Conservation (phyloP, 805 yeast species). For the Scheffersomyces lignosus region DNA sequence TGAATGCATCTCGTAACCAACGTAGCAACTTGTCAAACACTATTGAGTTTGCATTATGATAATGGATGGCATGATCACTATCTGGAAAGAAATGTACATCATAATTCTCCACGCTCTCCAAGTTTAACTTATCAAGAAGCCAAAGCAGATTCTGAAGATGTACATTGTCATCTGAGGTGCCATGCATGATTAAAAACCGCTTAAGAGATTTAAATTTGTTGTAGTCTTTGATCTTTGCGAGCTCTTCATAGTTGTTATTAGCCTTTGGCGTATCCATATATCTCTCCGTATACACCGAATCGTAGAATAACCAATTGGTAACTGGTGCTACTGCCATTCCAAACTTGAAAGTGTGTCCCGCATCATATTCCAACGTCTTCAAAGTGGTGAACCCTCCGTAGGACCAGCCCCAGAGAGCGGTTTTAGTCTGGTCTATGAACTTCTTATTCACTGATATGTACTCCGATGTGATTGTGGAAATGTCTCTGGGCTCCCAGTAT, state of each 20-base stretch:
- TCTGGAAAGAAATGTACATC: conserved; percentile 92
- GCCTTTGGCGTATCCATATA: conserved; percentile 84
- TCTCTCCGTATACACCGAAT: conserved; percentile 91
- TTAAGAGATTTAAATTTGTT: conserved; percentile 51
- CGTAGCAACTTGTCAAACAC: conserved; percentile 67
- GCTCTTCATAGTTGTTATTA: conserved; percentile 62
- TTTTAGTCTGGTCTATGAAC: conserved; percentile 57
- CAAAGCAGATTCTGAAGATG: conserved; percentile 88
- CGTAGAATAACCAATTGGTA: conserved; percentile 90
- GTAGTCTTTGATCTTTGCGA: conserved; percentile 56
- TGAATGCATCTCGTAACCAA: conserved; percentile 69
- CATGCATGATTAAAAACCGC: conserved; percentile 88
- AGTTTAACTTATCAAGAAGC: conserved; percentile 71
- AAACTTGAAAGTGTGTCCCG: conserved; percentile 68
- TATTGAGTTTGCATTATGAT: conserved; percentile 75
- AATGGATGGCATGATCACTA: conserved; percentile 79
- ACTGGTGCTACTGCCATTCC: conserved; percentile 98
- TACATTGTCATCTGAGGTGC: conserved; percentile 96
- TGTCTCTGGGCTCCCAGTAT: conserved; percentile 74
- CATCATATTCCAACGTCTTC: conserved; percentile 85
- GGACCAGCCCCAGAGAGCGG: conserved; percentile 98
- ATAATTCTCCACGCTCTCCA: conserved; percentile 62
- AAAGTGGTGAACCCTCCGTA: conserved; percentile 94
- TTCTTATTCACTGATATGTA: conserved; percentile 45
- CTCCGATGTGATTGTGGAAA: conserved; percentile 49